Percentiles rank a stretch among this genome's conserved stretches.
These are phyloP conservation scores for Clonostachys rosea DNA, from an alignment of 2,329 filamentous ascomycete species.

Conservation along the genomic window DNA sequence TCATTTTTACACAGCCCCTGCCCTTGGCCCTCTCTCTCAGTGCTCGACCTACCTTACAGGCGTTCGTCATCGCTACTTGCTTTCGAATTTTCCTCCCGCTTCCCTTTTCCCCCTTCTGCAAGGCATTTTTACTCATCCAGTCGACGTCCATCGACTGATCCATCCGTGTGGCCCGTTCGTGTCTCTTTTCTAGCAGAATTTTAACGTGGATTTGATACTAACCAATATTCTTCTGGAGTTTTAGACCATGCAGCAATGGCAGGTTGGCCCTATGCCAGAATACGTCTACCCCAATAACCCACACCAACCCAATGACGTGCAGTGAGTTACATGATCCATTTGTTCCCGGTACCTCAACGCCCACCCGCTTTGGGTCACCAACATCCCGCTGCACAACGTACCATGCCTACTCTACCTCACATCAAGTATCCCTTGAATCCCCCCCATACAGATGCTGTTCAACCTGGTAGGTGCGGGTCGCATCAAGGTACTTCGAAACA, in stretches of 20 bases:
- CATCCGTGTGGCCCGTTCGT: too few relatives aligned
- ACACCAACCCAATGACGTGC: constrained; percentile 50
- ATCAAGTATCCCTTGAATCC: neutral
- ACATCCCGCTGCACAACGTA: neutral
- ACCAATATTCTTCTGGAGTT: neutral
- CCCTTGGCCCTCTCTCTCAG: neutral
- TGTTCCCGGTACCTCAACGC: constrained; percentile 19
- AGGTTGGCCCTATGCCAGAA: constrained; percentile 56
- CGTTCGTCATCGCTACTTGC: too few relatives aligned
- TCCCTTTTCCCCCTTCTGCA: neutral
- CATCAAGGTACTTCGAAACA: too few relatives aligned
- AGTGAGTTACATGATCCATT: constrained; percentile 45
- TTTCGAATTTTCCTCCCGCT: neutral
- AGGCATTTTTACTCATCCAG: too few relatives aligned
- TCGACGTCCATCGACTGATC: too few relatives aligned
- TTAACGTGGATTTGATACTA: neutral
- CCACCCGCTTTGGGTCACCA: neutral
- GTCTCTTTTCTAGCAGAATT: neutral
- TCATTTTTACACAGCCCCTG: neutral
- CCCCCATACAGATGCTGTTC: too few relatives aligned
- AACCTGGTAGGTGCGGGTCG: too few relatives aligned
- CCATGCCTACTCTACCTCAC: neutral
- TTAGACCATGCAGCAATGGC: constrained; percentile 58
- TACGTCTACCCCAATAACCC: constrained; percentile 52
- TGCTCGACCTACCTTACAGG: too few relatives aligned